Percentiles rank a stretch among this genome's conserved stretches.
Evolutionary conservation across 352 stramenopile species (phyloP).

Genomic region (Phytophthora pisi): DNA sequence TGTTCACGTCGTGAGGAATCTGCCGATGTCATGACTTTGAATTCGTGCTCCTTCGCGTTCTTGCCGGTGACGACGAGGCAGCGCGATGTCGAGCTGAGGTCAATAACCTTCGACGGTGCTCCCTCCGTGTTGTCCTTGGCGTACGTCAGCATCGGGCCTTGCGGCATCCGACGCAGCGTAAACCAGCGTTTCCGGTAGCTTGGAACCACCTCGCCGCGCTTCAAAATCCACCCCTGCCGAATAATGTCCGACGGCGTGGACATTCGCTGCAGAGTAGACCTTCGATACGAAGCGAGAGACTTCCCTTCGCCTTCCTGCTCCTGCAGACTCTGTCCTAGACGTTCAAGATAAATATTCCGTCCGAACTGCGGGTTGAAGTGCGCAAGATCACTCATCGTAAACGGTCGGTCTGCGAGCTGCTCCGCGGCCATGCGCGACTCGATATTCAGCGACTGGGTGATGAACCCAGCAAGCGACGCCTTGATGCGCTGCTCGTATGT

Average conservation of each 20-base stretch:
- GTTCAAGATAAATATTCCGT: constrained; percentile 70
- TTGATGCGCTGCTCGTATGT: constrained; percentile 78
- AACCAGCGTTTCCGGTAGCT: constrained; percentile 87
- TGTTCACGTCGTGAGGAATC: constrained; percentile 73
- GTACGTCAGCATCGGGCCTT: constrained; percentile 83
- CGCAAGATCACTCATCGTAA: constrained; percentile 68
- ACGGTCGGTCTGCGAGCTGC: constrained; percentile 38
- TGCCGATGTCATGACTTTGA: constrained; percentile 77
- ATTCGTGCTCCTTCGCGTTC: constrained; percentile 70
- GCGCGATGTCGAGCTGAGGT: constrained; percentile 77
- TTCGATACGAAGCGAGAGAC: constrained; percentile 71
- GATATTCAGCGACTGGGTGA: constrained; percentile 56
- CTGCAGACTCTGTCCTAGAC: constrained; percentile 63
- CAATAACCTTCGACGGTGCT: constrained; percentile 69
- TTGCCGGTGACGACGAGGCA: constrained; percentile 67
- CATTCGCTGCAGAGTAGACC: constrained; percentile 64
- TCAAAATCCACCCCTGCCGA: constrained; percentile 79
- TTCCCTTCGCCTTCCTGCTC: constrained; percentile 62
- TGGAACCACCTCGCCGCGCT: constrained; percentile 75
- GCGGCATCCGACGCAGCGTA: constrained; percentile 72
- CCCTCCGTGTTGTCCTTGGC: constrained; percentile 63
- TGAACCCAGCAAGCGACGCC: constrained; percentile 58
- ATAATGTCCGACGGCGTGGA: constrained; percentile 48
- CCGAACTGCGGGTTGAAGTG: constrained; percentile 78
- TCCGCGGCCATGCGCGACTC: constrained; percentile 40